Evolutionary conservation across 371 early-diverging fungal species (phyloP), one percentile per base, ranked within the genome.

Genomic region (Mortierella sp.): DNA sequence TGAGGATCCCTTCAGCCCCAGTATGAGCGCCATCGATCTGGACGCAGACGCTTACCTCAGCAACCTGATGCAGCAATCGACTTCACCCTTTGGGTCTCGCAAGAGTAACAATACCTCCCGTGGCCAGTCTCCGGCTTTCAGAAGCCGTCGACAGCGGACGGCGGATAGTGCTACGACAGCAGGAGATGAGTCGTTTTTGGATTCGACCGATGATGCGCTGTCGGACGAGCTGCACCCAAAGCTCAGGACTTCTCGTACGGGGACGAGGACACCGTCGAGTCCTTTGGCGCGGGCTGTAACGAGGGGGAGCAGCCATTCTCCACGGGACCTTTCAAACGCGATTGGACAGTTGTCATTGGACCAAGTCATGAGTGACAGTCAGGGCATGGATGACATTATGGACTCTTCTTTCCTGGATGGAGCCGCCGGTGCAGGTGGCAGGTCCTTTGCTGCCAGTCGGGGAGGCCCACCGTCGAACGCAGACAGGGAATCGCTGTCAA

Each of bases 1-100:
- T 41, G 85, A 85, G 55, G 85, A 85, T 70, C 85, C 85, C 2
- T 85, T 85, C 29, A 85, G 85, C 32, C 85, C 85, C 44, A 85
- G 82, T 35, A 78, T 84, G 81, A 84, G 84, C 27, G 60, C 81
- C 6, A 80, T 80, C n/a, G 84, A 84, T 51, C 78, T 78, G 16
- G 84, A 81, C 54, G 63, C 81, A 10, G 84, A 83, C 38, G 80
- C 78, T 2, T 80, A 80, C 63, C 77, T 84, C 32, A 84, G 76
- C 48, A 84, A 65, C 21, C 74, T 84, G 41, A 80, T 84, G 68
- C 84, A 84, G 24, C 81, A 80, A n/a, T 49, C 78, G 16, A 38
- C 41, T 2, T 79, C 82, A 16, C 85, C 85, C 29, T 76, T 85
- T 60, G 85, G 72, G 21, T 76, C 85, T 0, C 75, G 79, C 44